phyloP scores from a whole-genome alignment of 768 basidiomycete genomes.

The Xanthoconium purpureum region DNA sequence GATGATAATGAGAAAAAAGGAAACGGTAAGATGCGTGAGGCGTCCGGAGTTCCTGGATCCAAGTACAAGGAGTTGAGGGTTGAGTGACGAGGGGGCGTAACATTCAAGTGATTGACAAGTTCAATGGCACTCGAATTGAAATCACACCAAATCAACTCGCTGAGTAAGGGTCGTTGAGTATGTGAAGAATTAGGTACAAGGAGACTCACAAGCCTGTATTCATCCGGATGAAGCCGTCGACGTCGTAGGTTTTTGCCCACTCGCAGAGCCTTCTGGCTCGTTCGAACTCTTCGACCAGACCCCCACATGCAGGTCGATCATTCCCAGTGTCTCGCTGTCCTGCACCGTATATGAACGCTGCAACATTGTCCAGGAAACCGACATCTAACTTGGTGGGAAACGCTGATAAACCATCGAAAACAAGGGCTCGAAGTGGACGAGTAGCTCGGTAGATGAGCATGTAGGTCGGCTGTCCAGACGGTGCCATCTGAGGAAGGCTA shows the following conservation, averaged over 20 bases:
- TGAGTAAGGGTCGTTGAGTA: neutral
- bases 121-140: conserved; percentile 2
- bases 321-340: conserved; percentile 1
- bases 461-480: neutral
- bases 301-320: neutral
- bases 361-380: conserved; percentile 1
- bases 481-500: conserved; percentile 3
- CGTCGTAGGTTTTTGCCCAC: neutral
- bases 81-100: neutral
- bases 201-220: conserved; percentile 1
- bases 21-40: neutral
- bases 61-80: neutral
- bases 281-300: neutral
- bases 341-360: conserved; percentile 2
- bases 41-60: conserved; percentile 3
- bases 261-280: conserved; percentile 1
- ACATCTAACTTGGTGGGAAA: conserved; percentile 1
- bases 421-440: neutral
- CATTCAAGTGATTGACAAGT: conserved; percentile 2
- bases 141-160: conserved; percentile 6
- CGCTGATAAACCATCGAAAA: conserved; percentile 5
- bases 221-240: conserved; percentile 5
- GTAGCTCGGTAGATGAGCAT: conserved; percentile 3
- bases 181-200: neutral
- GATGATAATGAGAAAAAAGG: conserved; percentile 4